phyloP scores from a whole-genome alignment of 2,329 filamentous ascomycete genomes.

The Stachybotrys echinatus region DNA sequence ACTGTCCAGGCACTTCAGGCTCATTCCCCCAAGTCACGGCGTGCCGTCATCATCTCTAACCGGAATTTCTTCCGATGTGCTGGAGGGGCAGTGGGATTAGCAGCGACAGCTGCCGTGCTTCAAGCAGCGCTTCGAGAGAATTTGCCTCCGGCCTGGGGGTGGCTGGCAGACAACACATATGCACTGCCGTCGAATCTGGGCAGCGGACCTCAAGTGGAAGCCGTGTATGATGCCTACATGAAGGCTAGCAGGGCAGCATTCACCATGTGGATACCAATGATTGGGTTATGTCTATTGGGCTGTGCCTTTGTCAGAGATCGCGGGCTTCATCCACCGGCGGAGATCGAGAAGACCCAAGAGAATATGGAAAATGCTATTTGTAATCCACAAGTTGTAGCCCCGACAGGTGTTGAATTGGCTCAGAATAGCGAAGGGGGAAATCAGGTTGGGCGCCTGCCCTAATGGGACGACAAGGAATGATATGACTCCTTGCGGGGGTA shows the following conservation, averaged over 20 bases:
- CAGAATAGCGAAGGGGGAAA: too few relatives aligned
- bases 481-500: too few relatives aligned
- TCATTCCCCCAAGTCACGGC: slow-evolving; percentile 48
- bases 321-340: neutral
- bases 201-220: neutral
- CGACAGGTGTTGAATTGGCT: too few relatives aligned
- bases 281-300: neutral
- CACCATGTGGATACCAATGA: slow-evolving; percentile 1
- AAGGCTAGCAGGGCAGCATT: neutral
- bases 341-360: neutral
- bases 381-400: too few relatives aligned
- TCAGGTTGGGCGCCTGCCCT: too few relatives aligned
- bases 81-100: slow-evolving; percentile 51
- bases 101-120: slow-evolving; percentile 47
- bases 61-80: slow-evolving; percentile 58
- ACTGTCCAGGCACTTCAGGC: slow-evolving; percentile 53
- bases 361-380: neutral
- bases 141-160: neutral
- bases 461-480: too few relatives aligned
- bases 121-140: slow-evolving; percentile 19
- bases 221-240: neutral
- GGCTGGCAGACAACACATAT: neutral
- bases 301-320: neutral
- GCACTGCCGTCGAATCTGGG: neutral
- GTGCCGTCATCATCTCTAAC: slow-evolving; percentile 57